Conservation (phyloP, 225 moss, liverwort and hornwort genomes). For the Bryum argenteum region DNA sequence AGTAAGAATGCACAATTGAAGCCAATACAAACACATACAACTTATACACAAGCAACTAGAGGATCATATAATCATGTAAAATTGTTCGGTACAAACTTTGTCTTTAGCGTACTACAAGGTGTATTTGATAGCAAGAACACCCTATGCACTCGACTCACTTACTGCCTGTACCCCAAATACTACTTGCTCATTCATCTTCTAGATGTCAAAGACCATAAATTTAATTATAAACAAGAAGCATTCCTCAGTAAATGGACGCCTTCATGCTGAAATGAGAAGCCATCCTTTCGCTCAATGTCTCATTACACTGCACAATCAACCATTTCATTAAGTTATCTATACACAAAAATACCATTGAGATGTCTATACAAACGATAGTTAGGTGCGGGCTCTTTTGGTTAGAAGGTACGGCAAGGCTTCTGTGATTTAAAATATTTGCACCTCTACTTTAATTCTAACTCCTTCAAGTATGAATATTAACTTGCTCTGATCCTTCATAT, state of each 20-base stretch:
- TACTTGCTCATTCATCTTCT: conserved; percentile 23
- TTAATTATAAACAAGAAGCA: conserved; percentile 33
- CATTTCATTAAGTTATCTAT: too few species aligned
- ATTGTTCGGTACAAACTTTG: conserved; percentile 23
- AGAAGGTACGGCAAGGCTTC: too few species aligned
- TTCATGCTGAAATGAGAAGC: conserved; percentile 55
- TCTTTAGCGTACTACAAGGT: conserved; percentile 9
- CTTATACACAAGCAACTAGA: conserved; percentile 26
- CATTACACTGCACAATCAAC: conserved; percentile 46
- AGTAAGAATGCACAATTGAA: neutral
- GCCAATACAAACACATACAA: neutral
- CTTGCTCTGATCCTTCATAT: too few species aligned
- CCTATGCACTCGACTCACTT: conserved; percentile 37
- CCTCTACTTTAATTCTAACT: too few species aligned
- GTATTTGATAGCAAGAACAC: conserved; percentile 6
- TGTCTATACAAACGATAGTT: too few species aligned
- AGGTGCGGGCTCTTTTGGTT: too few species aligned
- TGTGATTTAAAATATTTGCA: too few species aligned
- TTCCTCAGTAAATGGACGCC: conserved; percentile 56
- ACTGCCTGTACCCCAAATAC: conserved; percentile 26
- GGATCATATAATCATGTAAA: conserved; percentile 17
- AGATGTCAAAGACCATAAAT: conserved; percentile 25
- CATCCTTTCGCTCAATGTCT: conserved; percentile 49
- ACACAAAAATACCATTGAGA: too few species aligned
- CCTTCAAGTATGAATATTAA: too few species aligned